Evolutionary conservation across 2,329 filamentous ascomycete species (phyloP), one percentile per base, ranked within the genome.

Genomic region (Neofusicoccum parvum): DNA sequence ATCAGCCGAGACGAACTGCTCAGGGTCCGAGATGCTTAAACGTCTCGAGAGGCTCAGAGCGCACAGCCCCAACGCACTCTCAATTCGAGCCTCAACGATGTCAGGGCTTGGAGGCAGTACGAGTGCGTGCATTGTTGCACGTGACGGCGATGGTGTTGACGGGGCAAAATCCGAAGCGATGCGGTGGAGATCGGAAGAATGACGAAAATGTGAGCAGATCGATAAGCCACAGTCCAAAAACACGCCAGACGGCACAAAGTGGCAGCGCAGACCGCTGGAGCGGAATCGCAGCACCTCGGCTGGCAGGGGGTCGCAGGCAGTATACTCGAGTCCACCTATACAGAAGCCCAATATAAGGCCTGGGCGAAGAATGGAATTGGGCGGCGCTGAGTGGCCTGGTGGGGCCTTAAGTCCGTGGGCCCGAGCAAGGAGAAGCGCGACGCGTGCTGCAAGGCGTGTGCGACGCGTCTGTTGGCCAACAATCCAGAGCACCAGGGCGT

Each of bases 401-500:
- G 56, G 56, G 32, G 43, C 56, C 27, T 45, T 43, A 48, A 36
- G 56, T 60, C 23, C 54, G 54, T 34, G 54, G 45, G 54, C 54
- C 15, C 62, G 62, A 48, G 62, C 62, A 64, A 64, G 62, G 62
- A 64, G 62, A 51, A 37, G 50, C 62, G 51, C 62, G 62, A 64
- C 62, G 62, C 62, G 62, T 56, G 62, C 62, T 64, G 62, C 62
- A 64, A 64, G 62, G 62, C 62, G 49, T 15, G 48, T 43, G 48
- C 46, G 37, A 64, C 62, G 62, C 62, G 62, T 64, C 62, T 53
- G 50, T 64, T 53, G 51, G 49, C 37, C 62, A 64, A 56, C 50
- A 64, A 64, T 53, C 62, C 49, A 50, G 48, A 62, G 56, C 20
- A n/a, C 23, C 14, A 9, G 11, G 41, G 49, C 59, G 59, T 53